Base-by-base conservation (phyloP, 257 asterid genomes). In the Penstemon eatonii region DNA sequence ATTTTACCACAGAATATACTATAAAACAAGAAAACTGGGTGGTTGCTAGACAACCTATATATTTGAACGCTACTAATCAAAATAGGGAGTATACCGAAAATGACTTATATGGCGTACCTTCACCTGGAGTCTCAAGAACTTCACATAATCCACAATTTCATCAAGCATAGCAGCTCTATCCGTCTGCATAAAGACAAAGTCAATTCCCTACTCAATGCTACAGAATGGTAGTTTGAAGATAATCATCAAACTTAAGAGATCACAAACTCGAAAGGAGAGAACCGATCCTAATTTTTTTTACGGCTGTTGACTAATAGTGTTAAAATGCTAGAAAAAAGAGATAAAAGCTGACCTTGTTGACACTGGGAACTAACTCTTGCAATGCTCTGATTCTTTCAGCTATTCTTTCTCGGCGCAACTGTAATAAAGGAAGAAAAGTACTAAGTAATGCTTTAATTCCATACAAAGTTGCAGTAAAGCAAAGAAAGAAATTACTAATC, bases 91-190 rank as follows among this genome's bases (percentile, higher is more conserved):
- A 50, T 12, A 60, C 41, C 13, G 18, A 60, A 19, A 68, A 56
- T 18, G 47, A 36, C 13, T 53, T 68, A 25, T 12, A 52, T 38
- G 42, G 52, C n/a, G 13, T 82, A 93, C 98, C 97, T 93, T 93
- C 72, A 93, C 96, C 82, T 93, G 98, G 68, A 93, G 97, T 66
- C 97, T 80, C 80, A 93, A 80, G 89, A 93, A 93, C 86, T 93
- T 93, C 63, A 93, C 97, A 68, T 93, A 93, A 78, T 93, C 98
- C 73, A 90, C 95, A 75, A 93, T 84, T 80, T 93, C 98, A 70
- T 93, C 98, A 65, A 93, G 90, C 98, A 93, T 93, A 58, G 90
- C 92, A 39, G 98, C 98, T 85, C 95, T 90, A 82, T 93, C 98
- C 56, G 96, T 88, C 98, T 93, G 92, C 78, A 62, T 55, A 33